Percentiles rank a stretch among this genome's conserved stretches.
These are phyloP conservation scores for Metarhizium brunneum DNA, from an alignment of 2,329 filamentous ascomycete species.

Conservation along the genomic window DNA sequence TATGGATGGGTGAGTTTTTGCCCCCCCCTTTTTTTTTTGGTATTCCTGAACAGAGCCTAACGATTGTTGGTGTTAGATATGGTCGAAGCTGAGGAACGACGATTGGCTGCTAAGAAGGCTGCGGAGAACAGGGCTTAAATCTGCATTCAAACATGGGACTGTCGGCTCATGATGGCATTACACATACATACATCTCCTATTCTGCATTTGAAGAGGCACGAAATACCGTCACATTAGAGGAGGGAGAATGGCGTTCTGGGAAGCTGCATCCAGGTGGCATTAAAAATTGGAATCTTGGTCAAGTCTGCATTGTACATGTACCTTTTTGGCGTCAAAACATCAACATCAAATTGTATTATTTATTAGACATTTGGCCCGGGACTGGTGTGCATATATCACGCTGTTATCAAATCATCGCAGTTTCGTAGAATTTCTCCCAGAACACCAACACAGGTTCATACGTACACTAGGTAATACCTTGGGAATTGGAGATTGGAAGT, in stretches of 20 bases:
- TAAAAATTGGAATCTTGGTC: not conserved
- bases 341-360: not conserved
- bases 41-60: not conserved
- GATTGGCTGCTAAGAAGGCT: constrained; percentile 34
- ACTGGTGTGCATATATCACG: not conserved
- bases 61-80: constrained; percentile 46
- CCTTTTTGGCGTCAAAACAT: not conserved
- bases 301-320: not conserved
- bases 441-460: too few species aligned
- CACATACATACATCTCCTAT: not conserved
- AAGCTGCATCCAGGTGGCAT: not conserved
- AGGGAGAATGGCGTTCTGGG: not conserved
- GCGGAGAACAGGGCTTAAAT: constrained; percentile 13
- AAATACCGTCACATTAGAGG: not conserved
- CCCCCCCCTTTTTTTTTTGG: not conserved
- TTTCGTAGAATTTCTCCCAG: too few species aligned
- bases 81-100: constrained; percentile 69
- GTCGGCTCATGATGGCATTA: not conserved
- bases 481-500: too few species aligned
- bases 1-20: constrained; percentile 68
- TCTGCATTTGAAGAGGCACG: not conserved
- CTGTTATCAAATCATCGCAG: too few species aligned
- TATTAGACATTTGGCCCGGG: not conserved
- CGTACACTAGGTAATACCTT: too few species aligned
- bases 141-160: not conserved